Evolutionary conservation across 768 basidiomycete species (phyloP), one percentile per base, ranked within the genome.

Genomic region (Paxillus ammoniavirescens): DNA sequence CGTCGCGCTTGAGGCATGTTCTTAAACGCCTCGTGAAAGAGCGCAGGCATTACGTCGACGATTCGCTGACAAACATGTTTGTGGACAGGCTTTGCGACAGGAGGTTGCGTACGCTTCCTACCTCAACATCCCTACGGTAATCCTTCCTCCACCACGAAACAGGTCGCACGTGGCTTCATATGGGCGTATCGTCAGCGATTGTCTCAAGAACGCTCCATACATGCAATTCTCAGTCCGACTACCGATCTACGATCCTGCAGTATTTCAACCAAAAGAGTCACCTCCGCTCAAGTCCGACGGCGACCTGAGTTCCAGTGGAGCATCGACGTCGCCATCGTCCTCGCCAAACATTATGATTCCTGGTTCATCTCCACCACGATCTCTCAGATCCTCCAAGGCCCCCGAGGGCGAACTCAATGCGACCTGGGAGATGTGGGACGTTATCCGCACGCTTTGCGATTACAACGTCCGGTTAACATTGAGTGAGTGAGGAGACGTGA

Each of bases 391-490:
- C 10, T 61, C 72, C 15, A 71, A 69, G 36, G 69, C 77, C 15
- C 69, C 79, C 40, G 83, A 84, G 59, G 75, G 72, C 8, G 82
- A 86, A 56, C 72, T 90, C 49, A 85, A 86, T 61, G 80, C 77
- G 6, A 92, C 90, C 0, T 99, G 97, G 96, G 97, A 98, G 68
- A 96, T 95, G 84, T 99, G 97, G 97, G 97, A 98, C 68, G 80
- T 88, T 44, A 91, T 99, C 53, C 79, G 95, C 55, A 86, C 87
- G 3, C 80, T 96, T 33, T 99, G 97, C 69, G 87, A 87, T 53
- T 96, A 94, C 69, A 84, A 82, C 65, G 75, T 79, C 30, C 81
- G 90, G 26, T 64, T 93, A 55, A 86, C 86, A 2, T 65, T 91
- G 52, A 86, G 91, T 93, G 68, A 86, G 91, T 89, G 62, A 59